Percentiles rank a stretch among this genome's conserved stretches.
These are phyloP conservation scores for Hyaloscypha hepaticicola DNA, from an alignment of 495 filamentous ascomycete species.

Conservation along the genomic window DNA sequence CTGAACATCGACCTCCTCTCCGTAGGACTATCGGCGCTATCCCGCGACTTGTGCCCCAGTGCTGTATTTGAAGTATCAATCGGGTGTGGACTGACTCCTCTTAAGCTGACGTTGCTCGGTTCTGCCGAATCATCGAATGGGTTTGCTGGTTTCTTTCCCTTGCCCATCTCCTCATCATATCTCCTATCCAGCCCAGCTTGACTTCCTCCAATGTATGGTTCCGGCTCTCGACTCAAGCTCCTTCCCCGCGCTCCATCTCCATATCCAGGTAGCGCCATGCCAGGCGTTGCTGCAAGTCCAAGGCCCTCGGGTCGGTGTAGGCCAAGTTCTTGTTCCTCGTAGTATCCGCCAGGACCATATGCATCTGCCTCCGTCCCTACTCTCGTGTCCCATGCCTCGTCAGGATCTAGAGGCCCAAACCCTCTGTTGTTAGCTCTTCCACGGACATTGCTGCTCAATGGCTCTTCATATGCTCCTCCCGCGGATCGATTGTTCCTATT, in stretches of 20 bases:
- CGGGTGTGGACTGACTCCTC: conserved; percentile 57
- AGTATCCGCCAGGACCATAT: conserved; percentile 51
- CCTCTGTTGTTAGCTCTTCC: conserved; percentile 35
- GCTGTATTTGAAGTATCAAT: conserved; percentile 38
- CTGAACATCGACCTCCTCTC: conserved; percentile 51
- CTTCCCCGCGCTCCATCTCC: conserved; percentile 34
- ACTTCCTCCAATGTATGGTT: conserved; percentile 35
- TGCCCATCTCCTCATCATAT: conserved; percentile 48
- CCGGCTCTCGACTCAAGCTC: conserved; percentile 37
- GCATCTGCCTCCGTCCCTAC: conserved; percentile 61
- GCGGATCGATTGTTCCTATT: conserved; percentile 54
- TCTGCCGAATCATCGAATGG: conserved; percentile 59
- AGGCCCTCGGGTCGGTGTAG: conserved; percentile 31
- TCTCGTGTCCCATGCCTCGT: conserved; percentile 70
- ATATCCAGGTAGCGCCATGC: conserved; percentile 24
- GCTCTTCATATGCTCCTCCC: conserved; percentile 62
- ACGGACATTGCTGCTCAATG: conserved; percentile 36
- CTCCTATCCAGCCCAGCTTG: conserved; percentile 41
- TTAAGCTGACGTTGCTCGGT: conserved; percentile 51
- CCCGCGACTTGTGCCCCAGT: conserved; percentile 27
- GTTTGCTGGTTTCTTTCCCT: conserved; percentile 36
- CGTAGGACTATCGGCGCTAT: conserved; percentile 35
- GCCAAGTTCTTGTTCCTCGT: conserved; percentile 64
- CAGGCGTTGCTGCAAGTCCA: conserved; percentile 14
- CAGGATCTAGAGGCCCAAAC: conserved; percentile 60